A percentile compares a stretch with the other conserved stretches of the same genome.
Evolutionary conservation across 345 rosid genomes (phyloP).

Genomic region (Excoecaria cochinchinensis): DNA sequence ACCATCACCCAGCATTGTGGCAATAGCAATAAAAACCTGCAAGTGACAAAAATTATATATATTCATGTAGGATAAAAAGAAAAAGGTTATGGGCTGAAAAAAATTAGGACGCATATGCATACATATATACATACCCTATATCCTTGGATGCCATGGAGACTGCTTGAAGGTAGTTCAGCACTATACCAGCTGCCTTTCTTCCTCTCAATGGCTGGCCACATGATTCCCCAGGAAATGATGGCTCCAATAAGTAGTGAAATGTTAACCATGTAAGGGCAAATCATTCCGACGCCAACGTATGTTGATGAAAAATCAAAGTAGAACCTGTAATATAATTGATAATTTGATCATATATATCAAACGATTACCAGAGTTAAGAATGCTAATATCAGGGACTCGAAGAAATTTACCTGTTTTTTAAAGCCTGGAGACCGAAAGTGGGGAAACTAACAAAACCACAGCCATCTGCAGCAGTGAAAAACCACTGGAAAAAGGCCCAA

Average conservation of each 20-base stretch:
- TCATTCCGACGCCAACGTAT: conserved; percentile 92
- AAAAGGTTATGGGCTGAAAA: too few relatives aligned
- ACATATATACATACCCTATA: conserved; percentile 60
- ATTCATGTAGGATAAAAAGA: too few relatives aligned
- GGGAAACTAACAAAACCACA: conserved; percentile 81
- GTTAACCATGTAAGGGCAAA: conserved; percentile 85
- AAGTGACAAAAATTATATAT: not conserved
- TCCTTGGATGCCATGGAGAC: conserved; percentile 81
- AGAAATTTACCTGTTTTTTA: conserved; percentile 40
- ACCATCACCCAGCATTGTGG: conserved; percentile 91
- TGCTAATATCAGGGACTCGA: not conserved
- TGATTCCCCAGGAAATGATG: conserved; percentile 72
- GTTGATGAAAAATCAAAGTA: conserved; percentile 89
- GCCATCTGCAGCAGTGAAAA: conserved; percentile 49
- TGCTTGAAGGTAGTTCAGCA: conserved; percentile 37
- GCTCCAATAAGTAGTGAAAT: conserved; percentile 78
- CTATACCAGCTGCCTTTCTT: conserved; percentile 78
- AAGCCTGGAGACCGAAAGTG: conserved; percentile 73
- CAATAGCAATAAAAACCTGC: conserved; percentile 77
- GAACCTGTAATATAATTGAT: conserved; percentile 43
- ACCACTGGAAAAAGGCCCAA: conserved; percentile 72
- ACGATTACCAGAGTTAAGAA: not conserved
- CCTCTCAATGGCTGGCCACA: conserved; percentile 76
- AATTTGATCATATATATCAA: not conserved
- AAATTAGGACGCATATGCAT: not conserved